Percentiles rank a stretch among this genome's conserved stretches.
phyloP scores from a whole-genome alignment of 2,329 filamentous ascomycete genomes.

The Fusarium euwallaceae region DNA sequence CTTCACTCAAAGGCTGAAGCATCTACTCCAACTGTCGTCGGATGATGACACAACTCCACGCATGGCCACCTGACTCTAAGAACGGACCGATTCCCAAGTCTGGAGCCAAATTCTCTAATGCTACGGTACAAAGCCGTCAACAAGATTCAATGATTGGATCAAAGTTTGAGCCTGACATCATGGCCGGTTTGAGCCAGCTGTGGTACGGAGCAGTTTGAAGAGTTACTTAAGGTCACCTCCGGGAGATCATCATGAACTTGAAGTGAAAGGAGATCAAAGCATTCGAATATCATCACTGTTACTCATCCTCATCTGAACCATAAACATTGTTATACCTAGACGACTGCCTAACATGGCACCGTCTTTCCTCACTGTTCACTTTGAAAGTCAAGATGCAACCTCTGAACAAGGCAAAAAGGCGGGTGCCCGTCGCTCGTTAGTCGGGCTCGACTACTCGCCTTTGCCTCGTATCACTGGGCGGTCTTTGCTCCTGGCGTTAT shows the following conservation, averaged over 20 bases:
- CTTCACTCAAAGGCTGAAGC: slow-evolving; percentile 15
- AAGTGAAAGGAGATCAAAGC: background rate
- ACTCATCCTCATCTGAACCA: background rate
- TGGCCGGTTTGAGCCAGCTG: background rate
- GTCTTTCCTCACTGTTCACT: slow-evolving; percentile 49
- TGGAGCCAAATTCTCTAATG: slow-evolving; percentile 22
- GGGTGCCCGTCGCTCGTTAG: slow-evolving; percentile 50
- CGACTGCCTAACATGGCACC: slow-evolving; percentile 36
- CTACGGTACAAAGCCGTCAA: slow-evolving; percentile 5
- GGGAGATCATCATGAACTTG: background rate
- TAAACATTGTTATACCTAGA: slow-evolving; percentile 3
- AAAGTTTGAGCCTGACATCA: slow-evolving; percentile 32
- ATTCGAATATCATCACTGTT: background rate
- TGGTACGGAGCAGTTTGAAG: background rate
- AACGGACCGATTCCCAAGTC: slow-evolving; percentile 45
- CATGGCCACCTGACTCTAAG: slow-evolving; percentile 30
- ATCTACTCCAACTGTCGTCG: background rate
- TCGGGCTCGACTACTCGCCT: slow-evolving; percentile 60
- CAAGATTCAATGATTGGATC: slow-evolving; percentile 8
- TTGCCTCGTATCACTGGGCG: slow-evolving; percentile 55
- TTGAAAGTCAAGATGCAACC: slow-evolving; percentile 59
- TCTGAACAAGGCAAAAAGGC: slow-evolving; percentile 51
- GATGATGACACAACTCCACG: slow-evolving; percentile 9
- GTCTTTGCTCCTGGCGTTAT: slow-evolving; percentile 54
- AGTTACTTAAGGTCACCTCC: slow-evolving; percentile 13